phyloP scores from a whole-genome alignment of 176 grass and related monocot species.

The Lolium multiflorum region DNA sequence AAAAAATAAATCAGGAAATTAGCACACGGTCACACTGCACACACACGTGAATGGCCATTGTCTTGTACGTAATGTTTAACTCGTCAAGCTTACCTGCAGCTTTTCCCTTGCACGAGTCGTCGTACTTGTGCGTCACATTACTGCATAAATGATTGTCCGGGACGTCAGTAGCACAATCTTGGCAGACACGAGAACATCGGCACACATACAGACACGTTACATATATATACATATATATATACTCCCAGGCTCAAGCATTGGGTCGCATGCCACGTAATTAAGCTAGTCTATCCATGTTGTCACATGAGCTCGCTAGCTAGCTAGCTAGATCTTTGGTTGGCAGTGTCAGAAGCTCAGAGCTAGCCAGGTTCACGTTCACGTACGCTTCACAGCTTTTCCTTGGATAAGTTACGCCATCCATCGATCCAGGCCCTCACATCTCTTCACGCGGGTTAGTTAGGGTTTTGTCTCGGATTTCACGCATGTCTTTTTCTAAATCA shows the following conservation, averaged over 20 bases:
- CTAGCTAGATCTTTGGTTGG: conserved; percentile 42
- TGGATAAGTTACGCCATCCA: conserved; percentile 4
- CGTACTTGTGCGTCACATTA: background rate
- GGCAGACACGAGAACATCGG: background rate
- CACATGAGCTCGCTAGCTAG: conserved; percentile 25
- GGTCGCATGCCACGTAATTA: background rate
- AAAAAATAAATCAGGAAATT: no score
- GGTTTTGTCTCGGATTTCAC: no score
- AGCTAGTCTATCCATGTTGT: conserved; percentile 15
- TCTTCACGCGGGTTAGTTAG: conserved; percentile 11
- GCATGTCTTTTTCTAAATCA: no score
- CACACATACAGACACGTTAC: background rate
- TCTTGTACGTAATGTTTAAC: background rate
- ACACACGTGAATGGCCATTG: conserved; percentile 58
- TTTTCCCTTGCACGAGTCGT: conserved; percentile 14
- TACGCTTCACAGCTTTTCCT: conserved; percentile 35
- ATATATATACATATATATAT: background rate
- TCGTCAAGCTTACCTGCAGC: background rate
- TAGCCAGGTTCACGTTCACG: background rate
- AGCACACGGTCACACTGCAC: background rate
- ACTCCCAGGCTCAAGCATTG: background rate
- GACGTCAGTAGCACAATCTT: conserved; percentile 30
- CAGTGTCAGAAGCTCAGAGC: conserved; percentile 30
- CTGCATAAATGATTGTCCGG: background rate
- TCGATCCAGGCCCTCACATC: conserved; percentile 31